A percentile compares a stretch with the other conserved stretches of the same genome.
phyloP scores from a whole-genome alignment of 768 basidiomycete genomes.

The Lactifluus volemus region DNA sequence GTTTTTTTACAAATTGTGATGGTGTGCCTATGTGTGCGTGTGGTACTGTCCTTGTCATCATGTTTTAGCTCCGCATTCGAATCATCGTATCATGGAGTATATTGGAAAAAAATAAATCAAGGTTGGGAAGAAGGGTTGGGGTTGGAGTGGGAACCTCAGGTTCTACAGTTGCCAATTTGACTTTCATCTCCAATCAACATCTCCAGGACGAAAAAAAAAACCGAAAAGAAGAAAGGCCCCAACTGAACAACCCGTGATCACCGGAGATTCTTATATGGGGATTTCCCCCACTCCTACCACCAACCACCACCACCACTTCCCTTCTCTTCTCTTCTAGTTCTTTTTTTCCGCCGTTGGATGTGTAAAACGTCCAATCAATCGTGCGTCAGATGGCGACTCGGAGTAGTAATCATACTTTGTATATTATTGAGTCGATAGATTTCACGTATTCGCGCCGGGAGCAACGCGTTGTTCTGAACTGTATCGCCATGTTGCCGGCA shows the following conservation, averaged over 20 bases:
- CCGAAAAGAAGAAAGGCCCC: not conserved
- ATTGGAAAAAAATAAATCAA: no score
- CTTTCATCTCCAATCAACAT: not conserved
- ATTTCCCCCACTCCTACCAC: not conserved
- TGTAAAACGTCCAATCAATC: no score
- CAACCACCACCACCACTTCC: not conserved
- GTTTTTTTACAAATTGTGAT: not conserved
- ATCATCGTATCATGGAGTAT: not conserved
- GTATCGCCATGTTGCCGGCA: no score
- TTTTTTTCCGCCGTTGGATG: no score
- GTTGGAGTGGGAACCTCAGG: not conserved
- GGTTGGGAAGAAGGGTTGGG: no score
- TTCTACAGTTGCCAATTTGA: not conserved
- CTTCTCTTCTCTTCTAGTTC: not conserved
- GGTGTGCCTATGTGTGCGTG: not conserved
- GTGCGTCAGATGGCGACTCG: no score
- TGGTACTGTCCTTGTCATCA: no score
- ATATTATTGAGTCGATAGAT: no score
- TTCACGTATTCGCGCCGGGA: no score
- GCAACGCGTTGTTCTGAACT: no score
- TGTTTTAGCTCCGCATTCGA: not conserved
- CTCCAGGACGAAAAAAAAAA: not conserved
- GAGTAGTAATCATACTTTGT: no score
- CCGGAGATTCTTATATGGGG: not conserved
- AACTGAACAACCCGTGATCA: conserved; percentile 1